Evolutionary conservation across 108 stramenopile genomes (phyloP), one percentile per base, ranked within the genome.

Genomic region (Nitzschia sp.): DNA sequence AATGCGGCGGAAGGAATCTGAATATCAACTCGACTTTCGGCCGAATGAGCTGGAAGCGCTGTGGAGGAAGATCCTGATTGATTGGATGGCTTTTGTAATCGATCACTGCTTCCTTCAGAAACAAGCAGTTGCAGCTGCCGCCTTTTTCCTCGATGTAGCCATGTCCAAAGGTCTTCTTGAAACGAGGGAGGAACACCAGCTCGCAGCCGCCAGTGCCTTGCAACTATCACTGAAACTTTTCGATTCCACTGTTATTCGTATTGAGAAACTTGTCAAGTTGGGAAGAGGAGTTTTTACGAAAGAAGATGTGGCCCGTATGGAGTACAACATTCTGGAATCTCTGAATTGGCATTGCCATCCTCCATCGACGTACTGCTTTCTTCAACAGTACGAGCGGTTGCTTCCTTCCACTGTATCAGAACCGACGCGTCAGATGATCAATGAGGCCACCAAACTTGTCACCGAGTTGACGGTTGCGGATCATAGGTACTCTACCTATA

Each of bases 301-400:
- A 21, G 41, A 80, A 34, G 86, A 84, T 51, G 76, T 87, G 51
- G 44, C 79, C 14, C 51, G 51, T 10, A 87, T 82, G 83, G 86
- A 87, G 63, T 44, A 52, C 10, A 61, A 68, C 17, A 83, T 90
- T 10, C 42, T 90, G 17, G 59, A 66, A 12, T 53, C 72, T 5
- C 57, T 90, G 52, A 44, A 83, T 15, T 90, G 84, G 85, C 68
- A 79, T 14, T 60, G 87, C 53, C 83, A 84, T 63, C 89, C 89
- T 6, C 89, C 89, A 0, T 84, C 89, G 7, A 42, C 75, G 10
- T 29, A 78, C 25, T 80, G 85, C 52, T 90, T 80, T 63, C 34
- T 84, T 21, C 57, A 72, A 24, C 75, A 80, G 50, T 83, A 59
- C 42, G 57, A 72, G 41, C 67, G 69, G 24, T 50, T 83, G 21